Evolutionary conservation across 1,284 basidiomycete species (phyloP), one percentile per base, ranked within the genome.

Genomic region (Sporisorium iseilematis-ciliati): DNA sequence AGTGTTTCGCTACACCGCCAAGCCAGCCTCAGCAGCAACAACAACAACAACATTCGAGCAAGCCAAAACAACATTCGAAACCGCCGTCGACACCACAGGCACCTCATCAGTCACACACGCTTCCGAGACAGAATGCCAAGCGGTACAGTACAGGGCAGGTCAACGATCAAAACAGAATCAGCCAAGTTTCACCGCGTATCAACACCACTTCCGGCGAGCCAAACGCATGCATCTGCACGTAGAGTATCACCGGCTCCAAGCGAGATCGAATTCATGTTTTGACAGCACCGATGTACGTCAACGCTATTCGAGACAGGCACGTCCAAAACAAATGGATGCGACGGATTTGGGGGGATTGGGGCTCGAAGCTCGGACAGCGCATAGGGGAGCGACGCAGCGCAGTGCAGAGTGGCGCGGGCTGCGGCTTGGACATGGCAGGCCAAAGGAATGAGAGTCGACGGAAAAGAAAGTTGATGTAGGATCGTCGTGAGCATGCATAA

Each of bases 401-500:
- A 35, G 35, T 20, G 41, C 53, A 56, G 54, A 16, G 18, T 35
- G 31, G 25, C 26, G 35, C 7, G 21, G 21, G 26, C 29, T 42
- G 54, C 41, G 35, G 33, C 21, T 38, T 40, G 42, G 8, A 35
- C 26, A 59, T 48, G 12, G 4, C 18, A 43, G 49, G 14, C 14
- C 14, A 31, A 33, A 60, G 57, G 57, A 60, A 60, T 60, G 57
- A 43, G 16, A 26, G 41, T n/a, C n/a, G n/a, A n/a, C 5, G 5
- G 33, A n/a, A 50, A 46, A 35, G 18, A 42, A 50, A 26, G 57
- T 61, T 61, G 66, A 69, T 59, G 53, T 57, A 64, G 60, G 58
- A 59, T 51, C 57, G 20, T 53, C 50, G 14, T 48, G n/a, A 46
- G 20, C 6, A 21, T 20, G 53, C 58, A 52, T 57, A 67, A 67